phyloP scores from a whole-genome alignment of 768 basidiomycete species.

The Naganishia kalamii region DNA sequence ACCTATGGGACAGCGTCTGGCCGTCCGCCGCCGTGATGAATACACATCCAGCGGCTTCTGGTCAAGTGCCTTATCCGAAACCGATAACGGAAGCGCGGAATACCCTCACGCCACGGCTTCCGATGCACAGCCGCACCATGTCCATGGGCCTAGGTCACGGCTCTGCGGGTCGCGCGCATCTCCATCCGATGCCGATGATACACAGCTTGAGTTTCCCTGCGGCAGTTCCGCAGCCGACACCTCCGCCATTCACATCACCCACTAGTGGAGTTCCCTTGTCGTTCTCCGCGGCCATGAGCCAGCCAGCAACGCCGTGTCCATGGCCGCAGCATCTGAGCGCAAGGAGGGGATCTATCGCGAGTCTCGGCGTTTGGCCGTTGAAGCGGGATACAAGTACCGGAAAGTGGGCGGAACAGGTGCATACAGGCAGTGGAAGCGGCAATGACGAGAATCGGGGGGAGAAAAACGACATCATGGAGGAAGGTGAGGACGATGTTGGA shows the following conservation, averaged over 20 bases:
- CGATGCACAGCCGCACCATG: conserved; percentile 11
- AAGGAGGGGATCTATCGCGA: not conserved
- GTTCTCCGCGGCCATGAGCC: not conserved
- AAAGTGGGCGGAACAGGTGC: not conserved
- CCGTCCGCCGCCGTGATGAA: not conserved
- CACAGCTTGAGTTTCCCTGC: not conserved
- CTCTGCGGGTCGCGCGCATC: not conserved
- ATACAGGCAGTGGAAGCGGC: not conserved
- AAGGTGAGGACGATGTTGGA: too few relatives aligned
- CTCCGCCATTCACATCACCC: not conserved
- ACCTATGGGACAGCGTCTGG: conserved; percentile 11
- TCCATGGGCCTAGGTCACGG: not conserved
- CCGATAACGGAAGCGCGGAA: not conserved
- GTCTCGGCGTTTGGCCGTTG: not conserved
- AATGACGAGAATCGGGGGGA: not conserved
- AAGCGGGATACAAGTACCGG: not conserved
- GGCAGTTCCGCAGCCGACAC: not conserved
- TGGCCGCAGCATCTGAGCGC: not conserved
- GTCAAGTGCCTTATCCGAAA: not conserved
- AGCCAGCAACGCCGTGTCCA: not conserved
- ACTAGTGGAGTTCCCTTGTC: not conserved
- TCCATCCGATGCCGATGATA: not conserved
- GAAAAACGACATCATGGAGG: not conserved
- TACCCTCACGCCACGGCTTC: not conserved
- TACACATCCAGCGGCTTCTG: not conserved